These are phyloP conservation scores for Eudorina sp. DNA, from an alignment of 139 green algal genomes.

Conservation along the genomic window DNA sequence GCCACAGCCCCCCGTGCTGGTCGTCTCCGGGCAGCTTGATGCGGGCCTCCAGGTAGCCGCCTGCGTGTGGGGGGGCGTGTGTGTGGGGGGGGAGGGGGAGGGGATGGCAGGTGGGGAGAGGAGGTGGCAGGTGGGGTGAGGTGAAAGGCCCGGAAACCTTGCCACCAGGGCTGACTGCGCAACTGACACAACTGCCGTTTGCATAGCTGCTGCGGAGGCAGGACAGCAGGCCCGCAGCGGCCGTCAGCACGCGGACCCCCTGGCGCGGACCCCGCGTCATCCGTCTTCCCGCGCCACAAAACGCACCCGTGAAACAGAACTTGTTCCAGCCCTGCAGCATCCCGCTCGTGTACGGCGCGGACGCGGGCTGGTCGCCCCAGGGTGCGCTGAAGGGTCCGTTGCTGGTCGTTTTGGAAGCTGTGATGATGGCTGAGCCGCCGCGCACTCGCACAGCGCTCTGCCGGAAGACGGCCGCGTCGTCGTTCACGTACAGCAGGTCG, in stretches of 20 bases:
- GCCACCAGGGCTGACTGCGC: too few species aligned
- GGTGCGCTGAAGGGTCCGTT: conserved; percentile 20
- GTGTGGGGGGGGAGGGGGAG: not conserved
- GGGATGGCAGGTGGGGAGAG: not conserved
- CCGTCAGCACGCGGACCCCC: too few species aligned
- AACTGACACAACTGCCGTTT: too few species aligned
- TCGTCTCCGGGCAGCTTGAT: conserved; percentile 66
- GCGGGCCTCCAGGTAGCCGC: conserved; percentile 64
- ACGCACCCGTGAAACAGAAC: conserved; percentile 70
- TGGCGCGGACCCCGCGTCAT: too few species aligned
- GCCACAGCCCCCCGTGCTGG: conserved; percentile 62
- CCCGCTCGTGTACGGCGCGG: conserved; percentile 51
- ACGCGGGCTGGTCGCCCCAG: conserved; percentile 40
- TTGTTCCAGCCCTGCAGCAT: conserved; percentile 73
- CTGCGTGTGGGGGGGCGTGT: conserved; percentile 10
- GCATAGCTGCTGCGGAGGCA: too few species aligned
- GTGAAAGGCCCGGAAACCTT: too few species aligned
- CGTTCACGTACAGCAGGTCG: conserved; percentile 61
- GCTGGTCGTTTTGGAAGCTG: not conserved
- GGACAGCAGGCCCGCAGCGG: too few species aligned
- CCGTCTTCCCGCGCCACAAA: not conserved
- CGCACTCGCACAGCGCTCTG: conserved; percentile 43
- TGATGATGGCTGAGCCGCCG: conserved; percentile 48
- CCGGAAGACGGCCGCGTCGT: conserved; percentile 60
- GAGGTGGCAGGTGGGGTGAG: not conserved